Base-by-base conservation (phyloP, 345 rosid species). In the Populus deltoides region DNA sequence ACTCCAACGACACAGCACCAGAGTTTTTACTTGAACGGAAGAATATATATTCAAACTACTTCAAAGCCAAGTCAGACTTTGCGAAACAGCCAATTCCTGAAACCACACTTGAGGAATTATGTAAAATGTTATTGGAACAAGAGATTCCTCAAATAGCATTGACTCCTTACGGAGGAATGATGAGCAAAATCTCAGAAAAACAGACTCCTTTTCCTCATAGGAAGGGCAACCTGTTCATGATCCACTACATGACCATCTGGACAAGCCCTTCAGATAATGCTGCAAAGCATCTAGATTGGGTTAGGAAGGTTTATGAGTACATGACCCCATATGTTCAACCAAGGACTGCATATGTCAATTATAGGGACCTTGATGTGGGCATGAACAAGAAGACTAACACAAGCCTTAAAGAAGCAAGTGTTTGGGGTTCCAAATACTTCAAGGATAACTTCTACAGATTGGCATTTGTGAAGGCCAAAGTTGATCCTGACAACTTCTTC, bases 151-250 rank as follows among this genome's bases (percentile, higher is more conserved):
- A 86, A 72, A 85, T 84, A 88, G 86, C 87, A 76, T 90, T 87
- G 90, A 90, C 78, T 16, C 96, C 97, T 1, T 91, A 85, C 29
- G 96, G 98, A 1, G 98, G 97, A 51, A 87, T 77, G 90, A 92
- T 88, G 94, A 79, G 81, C n/a, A 79, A 76, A 31, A 89, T 92
- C 62, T 51, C 86, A 0, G 96, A 82, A 5, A 27, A 66, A 8
- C 47, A 45, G 16, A 83, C 57, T 25, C 77, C 86, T 2, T 83
- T 83, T n/a, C 83, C 86, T 10, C 86, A 80, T 2, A 76, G 86
- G 45, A 70, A 76, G n/a, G 83, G 86, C 1, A 59, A 20, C 9
- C 0, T 77, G 36, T 83, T 77, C 81, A 83, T 29, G 70, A 77
- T 83, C 35, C 83, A 79, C 76, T 77, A 83, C 47, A 15, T 70